Percentiles rank a stretch among this genome's conserved stretches.
Conservation (phyloP, 306 rosid genomes). For the Gastrolobium bilobum region DNA sequence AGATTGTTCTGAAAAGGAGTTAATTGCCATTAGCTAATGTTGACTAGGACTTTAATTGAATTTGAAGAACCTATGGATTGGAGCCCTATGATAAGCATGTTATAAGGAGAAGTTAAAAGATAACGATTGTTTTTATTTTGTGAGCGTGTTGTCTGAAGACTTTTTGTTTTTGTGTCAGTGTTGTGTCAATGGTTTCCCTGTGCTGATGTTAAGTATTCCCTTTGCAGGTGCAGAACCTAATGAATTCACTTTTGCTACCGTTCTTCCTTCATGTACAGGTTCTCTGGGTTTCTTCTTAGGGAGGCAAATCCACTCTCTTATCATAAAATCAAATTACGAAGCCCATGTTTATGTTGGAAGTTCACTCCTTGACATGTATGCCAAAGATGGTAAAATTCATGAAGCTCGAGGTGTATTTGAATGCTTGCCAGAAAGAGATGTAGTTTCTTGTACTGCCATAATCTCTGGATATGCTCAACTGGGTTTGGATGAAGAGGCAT, state of each 20-base stretch:
- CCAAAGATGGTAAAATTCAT: conserved; percentile 77
- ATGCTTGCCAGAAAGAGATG: conserved; percentile 85
- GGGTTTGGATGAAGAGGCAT: conserved; percentile 81
- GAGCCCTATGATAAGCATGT: conserved; percentile 9
- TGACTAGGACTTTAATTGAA: conserved; percentile 22
- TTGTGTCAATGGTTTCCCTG: conserved; percentile 11
- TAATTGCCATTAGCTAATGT: neutral
- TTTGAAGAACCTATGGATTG: neutral
- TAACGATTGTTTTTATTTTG: neutral
- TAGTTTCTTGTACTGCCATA: conserved; percentile 87
- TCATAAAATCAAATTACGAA: conserved; percentile 64
- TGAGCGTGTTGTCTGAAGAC: neutral
- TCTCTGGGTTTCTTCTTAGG: conserved; percentile 65
- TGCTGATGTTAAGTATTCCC: conserved; percentile 28
- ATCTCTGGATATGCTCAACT: conserved; percentile 92
- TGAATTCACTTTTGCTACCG: conserved; percentile 85
- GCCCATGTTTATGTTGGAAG: conserved; percentile 84
- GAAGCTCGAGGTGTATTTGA: conserved; percentile 75
- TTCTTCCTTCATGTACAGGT: conserved; percentile 80
- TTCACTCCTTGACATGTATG: conserved; percentile 95
- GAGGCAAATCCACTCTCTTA: conserved; percentile 80
- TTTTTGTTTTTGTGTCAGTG: neutral
- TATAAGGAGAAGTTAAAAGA: conserved; percentile 10
- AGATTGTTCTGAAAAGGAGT: conserved; percentile 3
- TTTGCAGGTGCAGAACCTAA: conserved; percentile 81